A percentile compares a stretch with the other conserved stretches of the same genome.
These are phyloP conservation scores for Camillea tinctor DNA, from an alignment of 2,329 filamentous ascomycete species.

Conservation along the genomic window DNA sequence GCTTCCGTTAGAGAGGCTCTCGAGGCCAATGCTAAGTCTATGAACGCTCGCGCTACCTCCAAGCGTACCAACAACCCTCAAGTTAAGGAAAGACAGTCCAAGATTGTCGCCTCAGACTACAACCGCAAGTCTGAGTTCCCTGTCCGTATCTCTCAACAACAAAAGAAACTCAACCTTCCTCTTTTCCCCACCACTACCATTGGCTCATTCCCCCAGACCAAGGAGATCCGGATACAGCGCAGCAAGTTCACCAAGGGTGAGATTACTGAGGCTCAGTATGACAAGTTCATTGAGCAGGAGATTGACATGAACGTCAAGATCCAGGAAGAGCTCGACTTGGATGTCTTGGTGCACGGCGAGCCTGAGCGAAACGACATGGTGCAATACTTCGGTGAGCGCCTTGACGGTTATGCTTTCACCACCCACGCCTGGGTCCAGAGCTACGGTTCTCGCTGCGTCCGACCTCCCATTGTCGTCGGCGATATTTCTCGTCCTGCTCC, in stretches of 20 bases:
- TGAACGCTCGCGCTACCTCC: slow-evolving; percentile 86
- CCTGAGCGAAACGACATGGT: slow-evolving; percentile 99
- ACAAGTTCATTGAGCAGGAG: slow-evolving; percentile 99
- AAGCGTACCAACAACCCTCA: slow-evolving; percentile 94
- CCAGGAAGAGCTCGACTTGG: slow-evolving; percentile 95
- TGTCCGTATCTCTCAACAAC: slow-evolving; percentile 80
- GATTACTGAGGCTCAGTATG: slow-evolving; percentile 88
- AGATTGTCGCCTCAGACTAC: slow-evolving; percentile 82
- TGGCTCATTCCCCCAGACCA: slow-evolving; percentile 98
- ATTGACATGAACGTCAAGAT: slow-evolving; percentile 93
- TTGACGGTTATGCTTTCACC: slow-evolving; percentile 97
- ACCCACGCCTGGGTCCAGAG: slow-evolving; percentile 98
- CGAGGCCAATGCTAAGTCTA: slow-evolving; percentile 94
- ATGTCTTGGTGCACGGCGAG: slow-evolving; percentile 98
- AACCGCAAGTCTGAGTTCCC: slow-evolving; percentile 91
- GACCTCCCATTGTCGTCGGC: slow-evolving; percentile 96
- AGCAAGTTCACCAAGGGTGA: slow-evolving; percentile 99
- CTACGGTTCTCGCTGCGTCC: slow-evolving; percentile 97
- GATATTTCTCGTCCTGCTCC: slow-evolving; percentile 95
- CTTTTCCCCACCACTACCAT: slow-evolving; percentile 99
- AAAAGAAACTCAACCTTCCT: slow-evolving; percentile 88
- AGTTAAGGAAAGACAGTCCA: slow-evolving; percentile 94
- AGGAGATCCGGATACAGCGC: slow-evolving; percentile 94
- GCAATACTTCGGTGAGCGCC: slow-evolving; percentile 98
- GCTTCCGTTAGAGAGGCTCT: slow-evolving; percentile 83